Evolutionary conservation across 1,139 yeast genomes (phyloP).

Genomic region (Hanseniaspora sp.): DNA sequence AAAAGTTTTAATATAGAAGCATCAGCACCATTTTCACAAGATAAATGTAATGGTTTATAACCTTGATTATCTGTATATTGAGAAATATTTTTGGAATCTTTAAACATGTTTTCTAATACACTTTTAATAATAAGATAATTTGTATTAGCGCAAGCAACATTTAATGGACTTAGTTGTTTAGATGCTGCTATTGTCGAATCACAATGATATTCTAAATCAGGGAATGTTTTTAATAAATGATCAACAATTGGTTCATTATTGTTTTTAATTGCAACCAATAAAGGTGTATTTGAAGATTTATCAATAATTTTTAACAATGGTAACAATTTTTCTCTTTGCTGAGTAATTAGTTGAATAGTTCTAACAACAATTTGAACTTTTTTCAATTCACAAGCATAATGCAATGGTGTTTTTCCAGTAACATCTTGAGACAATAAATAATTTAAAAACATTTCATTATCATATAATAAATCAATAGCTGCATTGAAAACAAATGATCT

Average conservation of each 20-base stretch:
- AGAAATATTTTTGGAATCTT: conserved; percentile 27
- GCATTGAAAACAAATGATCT: conserved; percentile 30
- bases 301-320: conserved; percentile 40
- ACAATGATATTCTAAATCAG: conserved; percentile 5
- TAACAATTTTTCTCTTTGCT: conserved; percentile 19
- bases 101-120: conserved; percentile 33
- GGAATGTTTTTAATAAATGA: conserved; percentile 21
- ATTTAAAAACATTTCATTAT: conserved; percentile 21
- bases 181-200: conserved; percentile 45
- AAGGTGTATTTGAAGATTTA: conserved; percentile 68
- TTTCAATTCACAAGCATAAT: conserved; percentile 71
- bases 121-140: conserved; percentile 59
- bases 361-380: conserved; percentile 44
- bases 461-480: conserved; percentile 21
- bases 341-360: conserved; percentile 26
- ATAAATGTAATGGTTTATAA: conserved; percentile 74
- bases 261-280: conserved; percentile 65
- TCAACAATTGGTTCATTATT: conserved; percentile 48
- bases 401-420: conserved; percentile 75
- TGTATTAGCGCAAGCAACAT: conserved; percentile 82
- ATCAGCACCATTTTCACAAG: conserved; percentile 69
- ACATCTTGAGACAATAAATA: conserved; percentile 36
- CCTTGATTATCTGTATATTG: conserved; percentile 74
- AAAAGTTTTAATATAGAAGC: conserved; percentile 54
- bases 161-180: conserved; percentile 63